Conservation (phyloP, 2,329 filamentous ascomycete species). For the Mycosphaerella sp. region DNA sequence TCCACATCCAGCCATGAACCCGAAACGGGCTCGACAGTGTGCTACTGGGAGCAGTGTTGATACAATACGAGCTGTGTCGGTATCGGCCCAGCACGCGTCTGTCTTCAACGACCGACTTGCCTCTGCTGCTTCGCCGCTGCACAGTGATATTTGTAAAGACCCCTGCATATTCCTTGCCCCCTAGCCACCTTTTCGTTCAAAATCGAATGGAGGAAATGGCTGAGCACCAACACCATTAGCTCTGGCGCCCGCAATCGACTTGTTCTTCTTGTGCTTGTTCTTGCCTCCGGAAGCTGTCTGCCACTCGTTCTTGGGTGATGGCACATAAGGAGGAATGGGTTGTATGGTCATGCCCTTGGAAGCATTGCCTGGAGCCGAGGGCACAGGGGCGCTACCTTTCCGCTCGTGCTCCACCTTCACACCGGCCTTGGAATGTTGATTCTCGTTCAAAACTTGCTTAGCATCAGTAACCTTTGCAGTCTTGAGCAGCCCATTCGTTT, state of each 20-base stretch:
- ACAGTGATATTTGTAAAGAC: not conserved
- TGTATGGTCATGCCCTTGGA: slow-evolving; percentile 1
- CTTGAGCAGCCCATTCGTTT: slow-evolving; percentile 26
- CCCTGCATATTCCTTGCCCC: not conserved
- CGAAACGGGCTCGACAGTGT: not conserved
- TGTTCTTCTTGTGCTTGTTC: slow-evolving; percentile 34
- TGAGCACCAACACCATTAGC: slow-evolving; percentile 30
- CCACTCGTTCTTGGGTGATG: slow-evolving; percentile 20
- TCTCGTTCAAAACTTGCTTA: slow-evolving; percentile 24
- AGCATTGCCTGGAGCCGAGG: slow-evolving; percentile 8
- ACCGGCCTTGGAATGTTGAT: slow-evolving; percentile 14
- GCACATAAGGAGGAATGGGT: not conserved
- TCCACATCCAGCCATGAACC: not conserved
- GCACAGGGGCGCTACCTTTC: slow-evolving; percentile 22
- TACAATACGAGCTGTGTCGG: not conserved
- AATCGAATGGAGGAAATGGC: slow-evolving; percentile 39
- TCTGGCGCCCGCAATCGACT: slow-evolving; percentile 23
- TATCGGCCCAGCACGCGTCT: not conserved
- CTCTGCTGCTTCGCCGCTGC: not conserved
- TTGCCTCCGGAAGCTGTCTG: slow-evolving; percentile 23
- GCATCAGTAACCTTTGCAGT: slow-evolving; percentile 28
- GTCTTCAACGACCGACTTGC: not conserved
- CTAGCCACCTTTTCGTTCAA: slow-evolving; percentile 43
- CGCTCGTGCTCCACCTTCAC: slow-evolving; percentile 21
- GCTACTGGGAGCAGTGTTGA: not conserved